A percentile compares a stretch with the other conserved stretches of the same genome.
phyloP scores from a whole-genome alignment of 805 yeast species.

The Lipomyces japonicus region DNA sequence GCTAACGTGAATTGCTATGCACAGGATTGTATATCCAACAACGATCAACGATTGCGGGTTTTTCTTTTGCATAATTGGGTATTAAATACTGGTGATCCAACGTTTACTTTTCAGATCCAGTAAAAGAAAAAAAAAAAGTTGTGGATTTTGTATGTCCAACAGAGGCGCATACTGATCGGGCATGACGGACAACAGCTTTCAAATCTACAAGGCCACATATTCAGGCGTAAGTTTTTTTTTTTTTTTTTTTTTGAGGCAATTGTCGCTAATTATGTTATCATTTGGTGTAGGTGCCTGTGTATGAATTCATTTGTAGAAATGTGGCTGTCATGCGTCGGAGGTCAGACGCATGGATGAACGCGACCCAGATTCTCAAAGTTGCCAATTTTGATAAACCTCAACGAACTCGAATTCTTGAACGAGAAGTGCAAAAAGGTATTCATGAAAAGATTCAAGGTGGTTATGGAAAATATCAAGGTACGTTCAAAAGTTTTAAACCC shows the following conservation, averaged over 20 bases:
- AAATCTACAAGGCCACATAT: slow-evolving; percentile 44
- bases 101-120: too few species aligned
- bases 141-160: too few species aligned
- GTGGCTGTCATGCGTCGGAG: slow-evolving; percentile 86
- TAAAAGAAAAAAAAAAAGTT: too few species aligned
- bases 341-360: slow-evolving; percentile 93
- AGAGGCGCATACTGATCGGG: neutral
- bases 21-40: too few species aligned
- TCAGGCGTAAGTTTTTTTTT: slow-evolving; percentile 37
- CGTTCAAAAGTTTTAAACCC: too few species aligned
- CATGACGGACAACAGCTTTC: slow-evolving; percentile 22
- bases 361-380: slow-evolving; percentile 89
- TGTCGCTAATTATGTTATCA: neutral
- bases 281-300: slow-evolving; percentile 40
- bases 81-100: too few species aligned
- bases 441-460: slow-evolving; percentile 98
- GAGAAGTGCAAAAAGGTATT: slow-evolving; percentile 82
- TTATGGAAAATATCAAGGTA: slow-evolving; percentile 92
- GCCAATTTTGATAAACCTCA: slow-evolving; percentile 94
- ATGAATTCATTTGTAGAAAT: slow-evolving; percentile 56
- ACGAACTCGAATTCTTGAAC: slow-evolving; percentile 84
- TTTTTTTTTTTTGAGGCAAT: neutral
- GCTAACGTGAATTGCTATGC: too few species aligned
- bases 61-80: too few species aligned
- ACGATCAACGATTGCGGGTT: too few species aligned